A percentile compares a stretch with the other conserved stretches of the same genome.
These are phyloP conservation scores for Claviceps sp. DNA, from an alignment of 2,329 filamentous ascomycete genomes.

Conservation along the genomic window DNA sequence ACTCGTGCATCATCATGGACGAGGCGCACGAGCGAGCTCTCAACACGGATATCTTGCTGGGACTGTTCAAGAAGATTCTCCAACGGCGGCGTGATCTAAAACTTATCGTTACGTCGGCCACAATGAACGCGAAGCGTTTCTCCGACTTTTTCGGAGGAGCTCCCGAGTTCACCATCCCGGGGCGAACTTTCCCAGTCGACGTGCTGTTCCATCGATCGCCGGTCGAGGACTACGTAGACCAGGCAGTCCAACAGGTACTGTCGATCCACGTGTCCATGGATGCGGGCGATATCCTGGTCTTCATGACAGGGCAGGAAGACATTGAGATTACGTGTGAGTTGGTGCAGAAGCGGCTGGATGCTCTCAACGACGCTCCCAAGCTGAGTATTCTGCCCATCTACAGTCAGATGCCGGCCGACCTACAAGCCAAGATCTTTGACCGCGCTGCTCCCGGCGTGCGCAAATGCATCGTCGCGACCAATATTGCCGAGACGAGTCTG, in stretches of 20 bases:
- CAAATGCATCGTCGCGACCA: conserved; percentile 96
- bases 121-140: conserved; percentile 95
- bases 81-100: conserved; percentile 82
- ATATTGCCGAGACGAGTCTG: conserved; percentile 95
- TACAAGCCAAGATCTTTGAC: conserved; percentile 97
- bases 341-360: conserved; percentile 71
- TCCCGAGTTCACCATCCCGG: conserved; percentile 91
- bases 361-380: conserved; percentile 88
- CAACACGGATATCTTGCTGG: conserved; percentile 96
- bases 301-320: conserved; percentile 98
- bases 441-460: conserved; percentile 77
- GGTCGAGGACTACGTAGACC: conserved; percentile 95
- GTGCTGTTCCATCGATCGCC: conserved; percentile 90
- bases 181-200: conserved; percentile 92
- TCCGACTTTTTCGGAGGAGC: conserved; percentile 93
- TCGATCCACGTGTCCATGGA: conserved; percentile 95
- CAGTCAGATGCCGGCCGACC: conserved; percentile 96
- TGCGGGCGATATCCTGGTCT: conserved; percentile 84
- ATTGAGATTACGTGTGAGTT: conserved; percentile 95
- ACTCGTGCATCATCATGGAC: conserved; percentile 99
- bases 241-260: conserved; percentile 88
- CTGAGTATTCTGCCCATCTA: conserved; percentile 94
- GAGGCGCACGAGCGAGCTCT: conserved; percentile 94
- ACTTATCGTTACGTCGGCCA: conserved; percentile 93
- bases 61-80: conserved; percentile 92